Evolutionary conservation across 116 monocot species (phyloP), one percentile per base, ranked within the genome.

Genomic region (Dioscorea cayenensis): DNA sequence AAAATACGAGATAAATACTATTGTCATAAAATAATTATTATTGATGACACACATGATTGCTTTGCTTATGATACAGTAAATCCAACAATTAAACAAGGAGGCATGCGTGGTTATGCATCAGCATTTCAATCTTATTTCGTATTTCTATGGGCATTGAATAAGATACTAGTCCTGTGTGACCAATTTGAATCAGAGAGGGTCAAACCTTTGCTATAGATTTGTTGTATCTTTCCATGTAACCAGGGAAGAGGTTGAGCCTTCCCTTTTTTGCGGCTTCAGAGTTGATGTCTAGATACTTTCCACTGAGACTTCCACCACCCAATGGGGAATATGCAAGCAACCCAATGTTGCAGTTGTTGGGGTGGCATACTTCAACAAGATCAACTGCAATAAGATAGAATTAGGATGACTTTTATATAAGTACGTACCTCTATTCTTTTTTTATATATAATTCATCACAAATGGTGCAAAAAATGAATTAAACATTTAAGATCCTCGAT

Each of bases 171-270:
- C 60, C 23, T 4, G 20, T 14, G 60, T 60, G 17, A 51, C 51
- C 1, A 51, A 51, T 51, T 51, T 51, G n/a, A 7, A 60, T 60
- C 21, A 9, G 66, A 64, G 36, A 25, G 0, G 0, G n/a, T 73
- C 65, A 66, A 80, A 96, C 96, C 92, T 85, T 87, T 36, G 96
- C 80, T 52, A 86, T 35, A 14, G 96, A 92, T 72, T 60, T 77
- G 50, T 85, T 84, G 74, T 92, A 96, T 84, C 96, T 87, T 63
- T 86, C 90, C 96, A 96, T 96, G 76, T 90, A 96, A 7, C 92
- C 88, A 6, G 90, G 96, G 72, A 90, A 96, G 50, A 96, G 71
- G 70, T 83, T 96, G 35, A 96, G 75, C 83, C 96, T 79, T 28
- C 92, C 78, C 16, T 9, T 84, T 73, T 77, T 89, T 28, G 90